Percentiles rank a stretch among this genome's conserved stretches.
Conservation (phyloP, 2,329 filamentous ascomycete species). For the Juglanconis oblonga region DNA sequence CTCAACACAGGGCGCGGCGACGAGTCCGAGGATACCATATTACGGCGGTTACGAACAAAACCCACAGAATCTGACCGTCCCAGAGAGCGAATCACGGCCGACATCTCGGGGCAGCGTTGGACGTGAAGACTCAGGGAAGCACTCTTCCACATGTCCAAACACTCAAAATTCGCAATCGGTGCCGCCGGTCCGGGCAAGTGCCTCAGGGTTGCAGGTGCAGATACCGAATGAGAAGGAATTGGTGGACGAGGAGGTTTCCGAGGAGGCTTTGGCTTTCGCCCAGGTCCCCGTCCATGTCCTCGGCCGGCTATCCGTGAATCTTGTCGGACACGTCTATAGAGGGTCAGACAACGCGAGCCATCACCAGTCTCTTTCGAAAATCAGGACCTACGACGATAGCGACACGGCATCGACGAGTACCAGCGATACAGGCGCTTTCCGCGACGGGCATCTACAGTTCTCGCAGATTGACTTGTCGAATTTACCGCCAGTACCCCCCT, state of each 20-base stretch:
- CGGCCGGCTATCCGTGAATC: slow-evolving; percentile 13
- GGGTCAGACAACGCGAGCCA: slow-evolving; percentile 12
- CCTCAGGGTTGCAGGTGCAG: background rate
- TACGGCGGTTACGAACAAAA: background rate
- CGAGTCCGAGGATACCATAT: background rate
- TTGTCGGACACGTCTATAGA: slow-evolving; percentile 17
- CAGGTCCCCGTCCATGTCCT: slow-evolving; percentile 17
- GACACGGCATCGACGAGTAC: slow-evolving; percentile 8
- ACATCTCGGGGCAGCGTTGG: background rate
- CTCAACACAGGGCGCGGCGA: slow-evolving; percentile 2
- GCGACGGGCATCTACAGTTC: slow-evolving; percentile 7
- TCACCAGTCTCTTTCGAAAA: slow-evolving; percentile 10
- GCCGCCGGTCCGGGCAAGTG: background rate
- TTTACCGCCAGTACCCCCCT: background rate
- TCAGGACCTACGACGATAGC: slow-evolving; percentile 6
- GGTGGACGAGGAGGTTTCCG: slow-evolving; percentile 12
- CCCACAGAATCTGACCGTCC: too few species aligned
- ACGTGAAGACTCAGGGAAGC: background rate
- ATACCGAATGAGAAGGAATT: slow-evolving; percentile 5
- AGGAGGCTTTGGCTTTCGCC: slow-evolving; percentile 17
- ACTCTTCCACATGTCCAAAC: background rate
- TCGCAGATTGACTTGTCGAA: slow-evolving; percentile 12
- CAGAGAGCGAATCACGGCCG: background rate
- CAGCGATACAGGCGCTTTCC: slow-evolving; percentile 12
- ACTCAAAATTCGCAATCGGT: background rate